These are phyloP conservation scores for Vaccinium corymbosum DNA, from an alignment of 148 eudicot genomes.

Conservation along the genomic window DNA sequence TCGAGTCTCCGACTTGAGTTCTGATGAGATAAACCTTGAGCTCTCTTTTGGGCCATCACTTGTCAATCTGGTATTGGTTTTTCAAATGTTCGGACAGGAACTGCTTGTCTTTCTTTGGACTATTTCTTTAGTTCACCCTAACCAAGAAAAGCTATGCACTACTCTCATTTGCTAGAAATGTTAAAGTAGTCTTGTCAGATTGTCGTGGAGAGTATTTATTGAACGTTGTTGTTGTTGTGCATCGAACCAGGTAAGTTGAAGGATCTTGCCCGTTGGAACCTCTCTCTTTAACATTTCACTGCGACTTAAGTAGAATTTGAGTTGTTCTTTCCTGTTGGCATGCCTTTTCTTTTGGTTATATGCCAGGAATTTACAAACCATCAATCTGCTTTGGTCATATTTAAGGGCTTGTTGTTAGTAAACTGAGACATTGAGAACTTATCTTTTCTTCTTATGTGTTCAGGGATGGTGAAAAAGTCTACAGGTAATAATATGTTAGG, in stretches of 20 bases:
- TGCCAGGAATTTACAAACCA: too few relatives aligned
- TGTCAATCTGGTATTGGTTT: neutral
- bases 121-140: neutral
- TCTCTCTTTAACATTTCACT: neutral
- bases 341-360: neutral
- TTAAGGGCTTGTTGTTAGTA: neutral
- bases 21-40: neutral
- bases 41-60: neutral
- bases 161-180: neutral
- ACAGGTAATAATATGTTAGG: slow-evolving; percentile 31
- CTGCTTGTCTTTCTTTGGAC: neutral
- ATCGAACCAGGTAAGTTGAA: neutral
- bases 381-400: neutral
- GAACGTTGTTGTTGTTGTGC: neutral
- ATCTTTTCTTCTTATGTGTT: slow-evolving; percentile 4
- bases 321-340: neutral
- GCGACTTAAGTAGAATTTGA: neutral
- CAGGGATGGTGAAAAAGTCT: slow-evolving; percentile 87
- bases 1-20: neutral
- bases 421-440: neutral
- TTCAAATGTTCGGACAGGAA: neutral
- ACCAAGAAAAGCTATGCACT: neutral
- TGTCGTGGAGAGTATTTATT: neutral
- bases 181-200: neutral
- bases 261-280: neutral